Conservation (phyloP, 345 rosid genomes). For the Syzygium grande region DNA sequence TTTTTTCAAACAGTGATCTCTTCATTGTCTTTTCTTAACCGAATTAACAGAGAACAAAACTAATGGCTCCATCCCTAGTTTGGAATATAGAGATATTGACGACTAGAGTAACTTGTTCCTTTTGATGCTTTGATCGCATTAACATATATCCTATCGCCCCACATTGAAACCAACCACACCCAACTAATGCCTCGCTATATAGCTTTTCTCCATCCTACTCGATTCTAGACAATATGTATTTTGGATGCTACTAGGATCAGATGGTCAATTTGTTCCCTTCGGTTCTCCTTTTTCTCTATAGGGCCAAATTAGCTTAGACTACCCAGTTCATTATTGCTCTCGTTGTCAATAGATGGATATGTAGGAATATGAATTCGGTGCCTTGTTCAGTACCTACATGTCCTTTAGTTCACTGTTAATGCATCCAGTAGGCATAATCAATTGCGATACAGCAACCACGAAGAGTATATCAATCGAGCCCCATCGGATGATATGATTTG, state of each 20-base stretch:
- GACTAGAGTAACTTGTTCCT: not conserved
- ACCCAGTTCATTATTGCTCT: not conserved
- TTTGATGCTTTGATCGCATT: not conserved
- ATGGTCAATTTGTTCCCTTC: not conserved
- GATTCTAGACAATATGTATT: not conserved
- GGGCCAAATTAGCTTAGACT: not conserved
- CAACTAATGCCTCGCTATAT: not conserved
- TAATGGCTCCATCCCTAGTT: not conserved
- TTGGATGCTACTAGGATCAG: not conserved
- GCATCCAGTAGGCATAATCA: not conserved
- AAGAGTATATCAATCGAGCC: not conserved
- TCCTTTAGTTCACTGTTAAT: not conserved
- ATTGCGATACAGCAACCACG: not conserved
- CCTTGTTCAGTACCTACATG: not conserved
- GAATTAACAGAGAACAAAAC: constrained; percentile 1
- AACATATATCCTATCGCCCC: not conserved
- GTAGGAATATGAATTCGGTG: not conserved
- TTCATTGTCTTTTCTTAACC: constrained; percentile 3
- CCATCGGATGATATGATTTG: not conserved
- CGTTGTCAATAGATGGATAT: not conserved
- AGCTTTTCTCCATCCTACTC: not conserved
- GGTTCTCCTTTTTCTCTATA: not conserved
- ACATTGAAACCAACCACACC: not conserved
- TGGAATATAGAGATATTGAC: not conserved
- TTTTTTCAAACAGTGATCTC: not conserved